Evolutionary conservation across 148 eudicot species (phyloP).

Genomic region (Agrostemma githago): DNA sequence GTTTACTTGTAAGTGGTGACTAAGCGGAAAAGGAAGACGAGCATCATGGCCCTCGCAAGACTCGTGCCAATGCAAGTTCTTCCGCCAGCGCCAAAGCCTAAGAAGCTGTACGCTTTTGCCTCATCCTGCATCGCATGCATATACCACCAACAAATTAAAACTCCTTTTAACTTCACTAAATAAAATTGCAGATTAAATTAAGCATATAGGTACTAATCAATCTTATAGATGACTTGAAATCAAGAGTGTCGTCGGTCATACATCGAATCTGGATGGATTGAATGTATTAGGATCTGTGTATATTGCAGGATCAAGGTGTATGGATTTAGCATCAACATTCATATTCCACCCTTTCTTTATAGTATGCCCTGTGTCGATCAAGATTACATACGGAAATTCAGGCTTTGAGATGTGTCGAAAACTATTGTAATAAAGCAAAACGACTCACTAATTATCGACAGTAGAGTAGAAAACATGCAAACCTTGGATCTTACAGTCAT

Average conservation of each 20-base stretch:
- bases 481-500: slow-evolving; percentile 41
- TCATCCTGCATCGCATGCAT: slow-evolving; percentile 27
- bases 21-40: slow-evolving; percentile 43
- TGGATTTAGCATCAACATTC: slow-evolving; percentile 44
- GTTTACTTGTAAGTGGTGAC: slow-evolving; percentile 43
- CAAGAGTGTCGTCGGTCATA: slow-evolving; percentile 20
- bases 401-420: background rate
- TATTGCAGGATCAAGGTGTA: slow-evolving; percentile 43
- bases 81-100: slow-evolving; percentile 52
- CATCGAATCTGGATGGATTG: slow-evolving; percentile 43
- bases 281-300: slow-evolving; percentile 33
- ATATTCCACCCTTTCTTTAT: slow-evolving; percentile 53
- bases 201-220: background rate
- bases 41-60: slow-evolving; percentile 46
- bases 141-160: background rate
- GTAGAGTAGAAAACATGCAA: background rate
- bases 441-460: too few species aligned
- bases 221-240: background rate
- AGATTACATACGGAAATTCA: background rate
- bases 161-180: background rate
- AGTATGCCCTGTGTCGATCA: slow-evolving; percentile 29
- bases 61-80: slow-evolving; percentile 49
- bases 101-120: slow-evolving; percentile 39
- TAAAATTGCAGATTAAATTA: too few species aligned
- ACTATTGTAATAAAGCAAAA: too few species aligned